These are phyloP conservation scores for Raffaelea arxii DNA, from an alignment of 2,329 filamentous ascomycete genomes.

Conservation along the genomic window DNA sequence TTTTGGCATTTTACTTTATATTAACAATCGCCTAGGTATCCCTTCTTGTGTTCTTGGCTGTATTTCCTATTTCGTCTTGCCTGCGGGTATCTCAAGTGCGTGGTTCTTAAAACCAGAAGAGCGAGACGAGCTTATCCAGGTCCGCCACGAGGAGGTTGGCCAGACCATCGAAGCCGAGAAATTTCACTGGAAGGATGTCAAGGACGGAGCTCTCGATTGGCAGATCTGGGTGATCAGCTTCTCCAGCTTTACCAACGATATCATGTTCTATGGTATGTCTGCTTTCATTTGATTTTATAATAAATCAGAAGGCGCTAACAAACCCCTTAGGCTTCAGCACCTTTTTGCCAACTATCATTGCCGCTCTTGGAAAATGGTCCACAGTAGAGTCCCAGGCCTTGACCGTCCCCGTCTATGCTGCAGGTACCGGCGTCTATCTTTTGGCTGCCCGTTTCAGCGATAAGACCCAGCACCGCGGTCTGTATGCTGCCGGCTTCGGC, in stretches of 20 bases:
- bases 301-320: too few relatives aligned
- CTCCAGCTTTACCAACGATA: slow-evolving; percentile 63
- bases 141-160: slow-evolving; percentile 54
- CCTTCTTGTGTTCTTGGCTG: slow-evolving; percentile 46
- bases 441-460: slow-evolving; percentile 57
- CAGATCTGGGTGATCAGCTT: slow-evolving; percentile 62
- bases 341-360: slow-evolving; percentile 70
- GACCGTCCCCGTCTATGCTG: slow-evolving; percentile 66
- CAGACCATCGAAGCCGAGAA: slow-evolving; percentile 33
- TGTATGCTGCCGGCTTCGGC: slow-evolving; percentile 55
- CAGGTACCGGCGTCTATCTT: slow-evolving; percentile 63
- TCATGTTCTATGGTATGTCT: slow-evolving; percentile 55
- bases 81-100: slow-evolving; percentile 74
- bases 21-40: slow-evolving; percentile 52
- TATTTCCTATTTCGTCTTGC: slow-evolving; percentile 58
- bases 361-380: slow-evolving; percentile 53
- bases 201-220: slow-evolving; percentile 61
- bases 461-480: slow-evolving; percentile 51
- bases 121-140: slow-evolving; percentile 59
- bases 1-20: too few relatives aligned
- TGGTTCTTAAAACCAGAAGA: slow-evolving; percentile 64
- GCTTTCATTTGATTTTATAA: too few relatives aligned
- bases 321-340: slow-evolving; percentile 52
- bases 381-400: slow-evolving; percentile 60
- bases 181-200: slow-evolving; percentile 51